These are phyloP conservation scores for Dactylis glomerata DNA, from an alignment of 176 grass and related monocot genomes.

Conservation along the genomic window DNA sequence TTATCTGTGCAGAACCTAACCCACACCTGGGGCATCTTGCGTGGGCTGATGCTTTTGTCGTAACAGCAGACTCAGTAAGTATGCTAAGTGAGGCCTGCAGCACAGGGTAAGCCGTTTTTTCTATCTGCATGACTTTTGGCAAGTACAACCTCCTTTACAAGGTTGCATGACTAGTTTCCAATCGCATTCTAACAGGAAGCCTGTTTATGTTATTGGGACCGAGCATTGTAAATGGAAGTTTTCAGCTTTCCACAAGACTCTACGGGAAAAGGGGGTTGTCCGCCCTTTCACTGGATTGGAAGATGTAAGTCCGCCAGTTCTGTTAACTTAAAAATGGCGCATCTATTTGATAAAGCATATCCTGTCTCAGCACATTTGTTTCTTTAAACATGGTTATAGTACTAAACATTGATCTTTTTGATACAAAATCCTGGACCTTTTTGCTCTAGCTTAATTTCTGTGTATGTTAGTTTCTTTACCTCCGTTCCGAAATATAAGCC, in stretches of 20 bases:
- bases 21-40: conserved; percentile 92
- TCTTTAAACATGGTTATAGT: conserved; percentile 4
- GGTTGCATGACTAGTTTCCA: conserved; percentile 23
- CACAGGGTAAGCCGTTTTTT: conserved; percentile 56
- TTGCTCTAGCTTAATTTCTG: neutral
- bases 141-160: neutral
- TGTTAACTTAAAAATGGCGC: neutral
- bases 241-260: conserved; percentile 78
- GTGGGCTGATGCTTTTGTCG: conserved; percentile 91
- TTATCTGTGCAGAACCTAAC: conserved; percentile 67
- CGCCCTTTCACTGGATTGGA: conserved; percentile 84
- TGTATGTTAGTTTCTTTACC: neutral
- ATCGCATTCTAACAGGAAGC: conserved; percentile 58
- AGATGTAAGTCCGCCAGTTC: conserved; percentile 59
- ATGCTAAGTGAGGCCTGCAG: conserved; percentile 97
- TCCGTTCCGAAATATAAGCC: no score
- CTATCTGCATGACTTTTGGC: conserved; percentile 4
- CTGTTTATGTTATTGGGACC: conserved; percentile 87
- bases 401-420: neutral
- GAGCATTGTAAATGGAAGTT: conserved; percentile 94
- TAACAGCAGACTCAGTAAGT: conserved; percentile 89
- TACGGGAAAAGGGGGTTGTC: conserved; percentile 69
- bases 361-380: neutral
- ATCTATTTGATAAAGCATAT: conserved; percentile 3
- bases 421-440: neutral